Conservation (phyloP, 2,329 filamentous ascomycete species). For the Diaporthe citrichinensis region DNA sequence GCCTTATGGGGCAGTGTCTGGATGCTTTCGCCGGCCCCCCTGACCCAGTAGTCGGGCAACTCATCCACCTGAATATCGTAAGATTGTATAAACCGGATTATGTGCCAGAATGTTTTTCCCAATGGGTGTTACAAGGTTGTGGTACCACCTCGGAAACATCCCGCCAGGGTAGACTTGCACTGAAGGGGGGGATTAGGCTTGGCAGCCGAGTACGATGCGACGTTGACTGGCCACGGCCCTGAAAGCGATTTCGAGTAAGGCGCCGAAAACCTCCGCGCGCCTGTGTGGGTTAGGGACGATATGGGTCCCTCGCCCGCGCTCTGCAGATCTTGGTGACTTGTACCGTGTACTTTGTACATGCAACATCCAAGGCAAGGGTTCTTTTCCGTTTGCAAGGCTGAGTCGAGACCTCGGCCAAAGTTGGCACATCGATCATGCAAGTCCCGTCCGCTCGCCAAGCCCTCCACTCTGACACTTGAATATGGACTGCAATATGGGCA, state of each 20-base stretch:
- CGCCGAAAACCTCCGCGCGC: conserved; percentile 6
- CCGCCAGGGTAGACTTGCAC: not conserved
- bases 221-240: conserved; percentile 13
- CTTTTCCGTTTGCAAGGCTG: conserved; percentile 1
- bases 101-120: conserved; percentile 2
- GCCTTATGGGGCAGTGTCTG: conserved; percentile 14
- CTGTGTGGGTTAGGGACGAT: not conserved
- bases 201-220: conserved; percentile 12
- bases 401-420: conserved; percentile 20
- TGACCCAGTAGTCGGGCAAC: not conserved
- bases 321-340: not conserved
- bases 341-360: not conserved
- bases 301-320: not conserved
- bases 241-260: conserved; percentile 13
- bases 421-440: conserved; percentile 8
- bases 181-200: not conserved
- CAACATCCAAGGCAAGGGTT: not conserved
- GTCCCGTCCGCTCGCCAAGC: not conserved
- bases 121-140: not conserved
- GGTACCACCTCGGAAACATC: conserved; percentile 25
- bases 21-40: not conserved
- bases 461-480: conserved; percentile 13
- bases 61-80: conserved; percentile 20
- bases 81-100: not conserved
- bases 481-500: conserved; percentile 16